Base-by-base conservation (phyloP, 2,329 filamentous ascomycete species). In the Penicillium frequentans region DNA sequence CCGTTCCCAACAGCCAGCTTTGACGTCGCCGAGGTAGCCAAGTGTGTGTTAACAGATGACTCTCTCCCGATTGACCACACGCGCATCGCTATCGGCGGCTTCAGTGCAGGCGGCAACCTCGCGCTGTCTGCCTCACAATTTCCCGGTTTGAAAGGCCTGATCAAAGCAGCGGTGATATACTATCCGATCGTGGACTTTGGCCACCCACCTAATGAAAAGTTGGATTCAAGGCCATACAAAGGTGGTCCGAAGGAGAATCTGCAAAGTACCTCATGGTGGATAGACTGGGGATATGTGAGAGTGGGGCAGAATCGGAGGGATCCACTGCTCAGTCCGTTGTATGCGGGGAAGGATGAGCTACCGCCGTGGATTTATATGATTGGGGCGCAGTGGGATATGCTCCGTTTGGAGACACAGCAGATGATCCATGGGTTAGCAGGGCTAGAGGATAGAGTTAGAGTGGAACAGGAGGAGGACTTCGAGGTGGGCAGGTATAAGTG, bases 101-200 rank as follows among this genome's bases (percentile, higher is more conserved):
- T 80, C 68, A 81, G 79, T 33, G 81, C 82, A 0, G 82, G 82
- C 26, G 82, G 76, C 2, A 83, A 82, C 63, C 70, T 84, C 1
- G 64, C 76, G 1, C 68, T 84, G 0, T 67, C 73, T 7, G 75
- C 74, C 0, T 64, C 73, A 14, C 79, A 82, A 61, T 62, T 78
- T 10, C 71, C 73, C 0, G 65, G 60, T 14, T 60, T 82, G 33
- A 65, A 68, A 31, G 66, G 64, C 3, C 64, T 63, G 11, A 56
- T 78, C 13, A 62, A 66, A 5, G 80, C 76, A 0, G 71, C 76
- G 0, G 64, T 82, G 8, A 69, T 77, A 3, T 69, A 81, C 44
- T 84, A 81, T 58, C 77, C 81, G 1, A 68, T 76, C 2, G 67
- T 77, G 6, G 79, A 83, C 62, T 75, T 77, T 23, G 24, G 61